These are phyloP conservation scores for Lodderomyces beijingensis DNA, from an alignment of 1,139 yeast genomes.

Conservation along the genomic window DNA sequence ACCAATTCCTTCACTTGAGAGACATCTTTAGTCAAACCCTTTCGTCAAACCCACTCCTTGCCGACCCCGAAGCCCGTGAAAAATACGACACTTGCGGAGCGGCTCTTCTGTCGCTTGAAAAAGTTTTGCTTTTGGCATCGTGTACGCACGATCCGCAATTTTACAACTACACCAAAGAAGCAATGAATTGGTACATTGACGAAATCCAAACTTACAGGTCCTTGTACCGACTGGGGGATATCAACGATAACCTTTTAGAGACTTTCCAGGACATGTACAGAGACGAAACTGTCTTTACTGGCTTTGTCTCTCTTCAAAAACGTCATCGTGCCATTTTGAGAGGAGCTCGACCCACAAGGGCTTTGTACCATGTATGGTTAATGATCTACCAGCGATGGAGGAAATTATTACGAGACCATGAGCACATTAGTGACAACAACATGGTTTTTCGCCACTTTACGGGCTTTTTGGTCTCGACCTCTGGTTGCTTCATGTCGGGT, in stretches of 20 bases:
- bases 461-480: conserved; percentile 56
- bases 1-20: conserved; percentile 24
- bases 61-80: conserved; percentile 12
- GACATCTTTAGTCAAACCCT: conserved; percentile 20
- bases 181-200: conserved; percentile 42
- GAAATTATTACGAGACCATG: conserved; percentile 23
- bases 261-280: conserved; percentile 48
- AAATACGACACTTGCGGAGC: conserved; percentile 16
- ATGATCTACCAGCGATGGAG: conserved; percentile 57
- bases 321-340: conserved; percentile 54
- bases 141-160: conserved; percentile 58
- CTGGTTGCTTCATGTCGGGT: conserved; percentile 46
- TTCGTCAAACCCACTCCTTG: conserved; percentile 20
- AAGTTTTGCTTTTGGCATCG: conserved; percentile 44
- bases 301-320: conserved; percentile 74
- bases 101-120: conserved; percentile 34
- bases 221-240: conserved; percentile 8
- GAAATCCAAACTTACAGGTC: conserved; percentile 23
- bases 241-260: conserved; percentile 28
- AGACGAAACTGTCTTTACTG: conserved; percentile 65
- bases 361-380: conserved; percentile 60
- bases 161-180: conserved; percentile 48
- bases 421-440: conserved; percentile 25
- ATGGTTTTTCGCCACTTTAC: conserved; percentile 55
- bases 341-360: conserved; percentile 55